Evolutionary conservation across 768 basidiomycete species (phyloP).

Genomic region (Termitomyces sp.): DNA sequence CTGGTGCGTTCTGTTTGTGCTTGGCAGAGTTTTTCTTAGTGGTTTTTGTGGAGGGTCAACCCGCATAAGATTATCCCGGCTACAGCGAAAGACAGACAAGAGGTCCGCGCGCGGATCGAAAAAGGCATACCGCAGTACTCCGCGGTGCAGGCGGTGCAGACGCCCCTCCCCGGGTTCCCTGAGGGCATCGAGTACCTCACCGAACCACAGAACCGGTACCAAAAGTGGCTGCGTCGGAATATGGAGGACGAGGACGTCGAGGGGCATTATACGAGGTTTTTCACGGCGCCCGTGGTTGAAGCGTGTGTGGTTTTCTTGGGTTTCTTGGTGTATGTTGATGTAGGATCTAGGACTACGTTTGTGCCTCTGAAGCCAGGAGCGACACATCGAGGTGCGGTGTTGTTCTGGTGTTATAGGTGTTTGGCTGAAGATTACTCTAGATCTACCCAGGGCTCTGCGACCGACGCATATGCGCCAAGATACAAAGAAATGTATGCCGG

Average conservation of each 20-base stretch:
- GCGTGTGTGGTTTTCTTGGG: slow-evolving; percentile 29
- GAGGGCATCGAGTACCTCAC: slow-evolving; percentile 35
- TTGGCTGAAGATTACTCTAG: slow-evolving; percentile 18
- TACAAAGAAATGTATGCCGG: slow-evolving; percentile 8
- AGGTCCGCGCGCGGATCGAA: slow-evolving; percentile 28
- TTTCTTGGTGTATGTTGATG: neutral
- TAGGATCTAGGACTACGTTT: slow-evolving; percentile 36
- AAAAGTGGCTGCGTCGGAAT: slow-evolving; percentile 25
- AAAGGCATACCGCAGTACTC: slow-evolving; percentile 41
- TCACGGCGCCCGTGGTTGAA: slow-evolving; percentile 39
- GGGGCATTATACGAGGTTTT: slow-evolving; percentile 54
- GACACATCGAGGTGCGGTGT: slow-evolving; percentile 39
- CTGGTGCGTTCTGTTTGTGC: slow-evolving; percentile 38
- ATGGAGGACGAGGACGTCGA: slow-evolving; percentile 31
- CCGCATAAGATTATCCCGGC: slow-evolving; percentile 38
- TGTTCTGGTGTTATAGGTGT: neutral
- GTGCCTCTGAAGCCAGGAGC: slow-evolving; percentile 49
- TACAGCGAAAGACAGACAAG: slow-evolving; percentile 27
- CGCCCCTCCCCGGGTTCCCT: slow-evolving; percentile 40
- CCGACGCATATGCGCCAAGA: slow-evolving; percentile 26
- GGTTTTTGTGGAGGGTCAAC: slow-evolving; percentile 41
- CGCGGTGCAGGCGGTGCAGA: slow-evolving; percentile 21
- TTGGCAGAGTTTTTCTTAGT: neutral
- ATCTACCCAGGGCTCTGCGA: slow-evolving; percentile 35
- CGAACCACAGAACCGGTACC: slow-evolving; percentile 41